A percentile compares a stretch with the other conserved stretches of the same genome.
These are phyloP conservation scores for Nemania sp. DNA, from an alignment of 2,329 filamentous ascomycete genomes.

Conservation along the genomic window DNA sequence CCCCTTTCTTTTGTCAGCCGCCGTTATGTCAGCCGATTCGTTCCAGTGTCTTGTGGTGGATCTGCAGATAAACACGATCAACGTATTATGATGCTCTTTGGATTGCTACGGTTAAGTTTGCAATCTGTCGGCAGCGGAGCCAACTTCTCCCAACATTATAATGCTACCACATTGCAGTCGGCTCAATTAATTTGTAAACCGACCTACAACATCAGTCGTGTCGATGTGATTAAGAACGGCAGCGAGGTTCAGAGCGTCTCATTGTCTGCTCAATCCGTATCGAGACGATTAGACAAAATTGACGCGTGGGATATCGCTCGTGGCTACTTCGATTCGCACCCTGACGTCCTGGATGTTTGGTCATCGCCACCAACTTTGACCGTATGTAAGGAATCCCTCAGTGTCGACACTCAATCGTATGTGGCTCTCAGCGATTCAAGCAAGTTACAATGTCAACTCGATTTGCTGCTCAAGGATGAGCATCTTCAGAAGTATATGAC, in stretches of 20 bases:
- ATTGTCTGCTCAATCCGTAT: neutral
- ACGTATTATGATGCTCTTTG: constrained; percentile 13
- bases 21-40: constrained; percentile 17
- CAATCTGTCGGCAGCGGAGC: neutral
- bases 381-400: neutral
- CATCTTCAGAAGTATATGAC: neutral
- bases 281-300: neutral
- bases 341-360: neutral
- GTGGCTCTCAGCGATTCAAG: constrained; percentile 1
- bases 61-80: constrained; percentile 10
- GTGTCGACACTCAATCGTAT: constrained; percentile 15
- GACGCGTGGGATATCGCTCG: constrained; percentile 18
- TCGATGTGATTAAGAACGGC: constrained; percentile 14
- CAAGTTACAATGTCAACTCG: neutral
- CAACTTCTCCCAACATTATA: neutral
- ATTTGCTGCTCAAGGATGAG: neutral
- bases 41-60: constrained; percentile 4
- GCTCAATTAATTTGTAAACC: constrained; percentile 8
- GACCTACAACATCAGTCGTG: constrained; percentile 9
- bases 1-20: neutral
- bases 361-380: neutral
- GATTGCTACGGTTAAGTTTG: neutral
- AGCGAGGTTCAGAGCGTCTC: constrained; percentile 12
- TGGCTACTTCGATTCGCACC: neutral
- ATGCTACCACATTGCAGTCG: neutral